These are phyloP conservation scores for Populus nigra DNA, from an alignment of 345 rosid species.

Conservation along the genomic window DNA sequence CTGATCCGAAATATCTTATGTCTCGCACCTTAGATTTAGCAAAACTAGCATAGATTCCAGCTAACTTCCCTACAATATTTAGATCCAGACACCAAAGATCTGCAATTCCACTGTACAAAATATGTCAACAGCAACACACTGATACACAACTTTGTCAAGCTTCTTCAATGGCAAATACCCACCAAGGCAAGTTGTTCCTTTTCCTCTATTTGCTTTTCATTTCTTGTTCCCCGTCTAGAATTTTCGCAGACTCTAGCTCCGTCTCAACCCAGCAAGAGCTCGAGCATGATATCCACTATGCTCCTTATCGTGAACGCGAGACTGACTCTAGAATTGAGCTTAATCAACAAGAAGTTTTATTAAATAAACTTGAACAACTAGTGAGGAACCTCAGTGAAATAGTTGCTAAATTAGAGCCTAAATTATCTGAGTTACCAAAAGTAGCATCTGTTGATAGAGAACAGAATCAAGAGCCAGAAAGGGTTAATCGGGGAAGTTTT, in stretches of 20 bases:
- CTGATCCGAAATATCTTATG: constrained; percentile 11
- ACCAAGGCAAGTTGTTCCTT: constrained; percentile 52
- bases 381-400: constrained; percentile 66
- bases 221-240: constrained; percentile 26
- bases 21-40: constrained; percentile 14
- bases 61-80: constrained; percentile 20
- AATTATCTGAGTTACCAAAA: constrained; percentile 36
- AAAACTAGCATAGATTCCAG: constrained; percentile 40
- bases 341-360: constrained; percentile 36
- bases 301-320: constrained; percentile 16
- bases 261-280: constrained; percentile 26
- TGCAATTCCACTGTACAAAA: background rate
- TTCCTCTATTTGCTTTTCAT: constrained; percentile 43
- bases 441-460: constrained; percentile 1
- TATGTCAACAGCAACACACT: constrained; percentile 28
- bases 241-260: constrained; percentile 30
- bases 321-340: constrained; percentile 20
- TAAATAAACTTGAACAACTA: constrained; percentile 65
- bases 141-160: constrained; percentile 13
- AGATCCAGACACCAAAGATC: constrained; percentile 38
- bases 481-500: constrained; percentile 10
- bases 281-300: constrained; percentile 23
- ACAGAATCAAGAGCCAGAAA: constrained; percentile 17
- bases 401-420: constrained; percentile 61
- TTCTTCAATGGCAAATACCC: constrained; percentile 47